Evolutionary conservation across 139 green algal species (phyloP).

Genomic region (Chlorella sorokiniana): DNA sequence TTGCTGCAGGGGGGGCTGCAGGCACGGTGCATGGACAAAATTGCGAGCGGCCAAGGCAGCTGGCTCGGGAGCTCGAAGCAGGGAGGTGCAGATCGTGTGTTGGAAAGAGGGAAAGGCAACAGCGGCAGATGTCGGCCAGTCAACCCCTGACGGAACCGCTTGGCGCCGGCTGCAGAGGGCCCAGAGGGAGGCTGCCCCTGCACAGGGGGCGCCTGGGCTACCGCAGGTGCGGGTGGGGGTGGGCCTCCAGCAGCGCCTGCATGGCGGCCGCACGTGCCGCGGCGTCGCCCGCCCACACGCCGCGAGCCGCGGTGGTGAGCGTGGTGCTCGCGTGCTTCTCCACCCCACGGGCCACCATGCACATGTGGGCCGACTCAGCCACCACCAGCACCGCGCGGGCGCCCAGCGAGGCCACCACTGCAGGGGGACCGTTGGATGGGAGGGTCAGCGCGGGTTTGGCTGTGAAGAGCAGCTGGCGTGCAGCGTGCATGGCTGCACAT

Average conservation of each 20-base stretch:
- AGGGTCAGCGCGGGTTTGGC: background rate
- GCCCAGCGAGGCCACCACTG: constrained; percentile 20
- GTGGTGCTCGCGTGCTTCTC: constrained; percentile 87
- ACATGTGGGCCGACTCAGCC: constrained; percentile 91
- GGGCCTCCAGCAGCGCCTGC: constrained; percentile 21
- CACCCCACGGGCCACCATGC: constrained; percentile 95
- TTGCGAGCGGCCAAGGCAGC: too few species aligned
- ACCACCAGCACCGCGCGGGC: constrained; percentile 76
- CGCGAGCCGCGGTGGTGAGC: constrained; percentile 62
- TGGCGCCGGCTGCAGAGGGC: too few species aligned
- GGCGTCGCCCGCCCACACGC: constrained; percentile 46
- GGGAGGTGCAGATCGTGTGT: too few species aligned
- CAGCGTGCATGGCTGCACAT: too few species aligned
- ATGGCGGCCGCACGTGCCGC: constrained; percentile 37
- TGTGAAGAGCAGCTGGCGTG: too few species aligned
- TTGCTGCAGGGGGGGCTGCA: too few species aligned
- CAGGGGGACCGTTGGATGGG: background rate
- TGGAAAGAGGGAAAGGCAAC: too few species aligned
- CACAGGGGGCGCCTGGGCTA: background rate
- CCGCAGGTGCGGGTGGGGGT: background rate
- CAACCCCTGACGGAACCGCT: too few species aligned
- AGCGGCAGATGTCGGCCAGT: background rate
- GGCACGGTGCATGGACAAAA: too few species aligned
- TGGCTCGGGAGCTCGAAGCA: too few species aligned
- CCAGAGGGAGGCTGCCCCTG: background rate